phyloP scores from a whole-genome alignment of 495 filamentous ascomycete genomes.

The Hypoxylon intermedium region DNA sequence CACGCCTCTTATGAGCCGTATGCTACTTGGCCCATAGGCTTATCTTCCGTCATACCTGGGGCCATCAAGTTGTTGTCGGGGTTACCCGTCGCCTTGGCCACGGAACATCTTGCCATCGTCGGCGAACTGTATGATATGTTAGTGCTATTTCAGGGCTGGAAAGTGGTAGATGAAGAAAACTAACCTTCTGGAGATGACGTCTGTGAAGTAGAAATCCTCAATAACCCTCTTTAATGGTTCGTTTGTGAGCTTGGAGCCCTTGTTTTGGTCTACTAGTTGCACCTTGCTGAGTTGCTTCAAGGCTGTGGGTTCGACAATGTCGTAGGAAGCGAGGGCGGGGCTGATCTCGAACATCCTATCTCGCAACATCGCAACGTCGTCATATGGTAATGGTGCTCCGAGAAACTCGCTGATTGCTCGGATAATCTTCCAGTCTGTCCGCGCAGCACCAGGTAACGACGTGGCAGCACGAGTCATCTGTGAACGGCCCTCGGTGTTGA shows the following conservation, averaged over 20 bases:
- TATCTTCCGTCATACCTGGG: slow-evolving; percentile 66
- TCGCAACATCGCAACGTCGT: slow-evolving; percentile 83
- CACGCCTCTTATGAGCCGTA: slow-evolving; percentile 51
- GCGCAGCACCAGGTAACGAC: slow-evolving; percentile 80
- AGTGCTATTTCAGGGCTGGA: not conserved
- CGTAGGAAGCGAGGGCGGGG: slow-evolving; percentile 86
- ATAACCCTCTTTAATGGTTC: slow-evolving; percentile 80
- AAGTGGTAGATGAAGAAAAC: slow-evolving; percentile 29
- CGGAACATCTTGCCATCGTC: slow-evolving; percentile 95
- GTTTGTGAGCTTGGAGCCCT: slow-evolving; percentile 71
- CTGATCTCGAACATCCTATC: slow-evolving; percentile 96
- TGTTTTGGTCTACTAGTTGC: slow-evolving; percentile 94
- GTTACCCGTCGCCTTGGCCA: slow-evolving; percentile 72
- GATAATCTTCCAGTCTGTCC: slow-evolving; percentile 99
- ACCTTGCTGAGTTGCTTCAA: slow-evolving; percentile 79
- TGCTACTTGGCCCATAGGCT: slow-evolving; percentile 59
- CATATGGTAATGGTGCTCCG: slow-evolving; percentile 86
- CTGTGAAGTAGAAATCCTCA: slow-evolving; percentile 97
- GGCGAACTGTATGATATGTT: slow-evolving; percentile 72
- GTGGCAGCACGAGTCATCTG: slow-evolving; percentile 92
- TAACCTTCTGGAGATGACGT: slow-evolving; percentile 91
- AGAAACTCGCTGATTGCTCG: slow-evolving; percentile 90
- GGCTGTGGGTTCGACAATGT: slow-evolving; percentile 81
- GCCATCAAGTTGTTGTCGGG: slow-evolving; percentile 88
- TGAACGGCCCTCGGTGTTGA: slow-evolving; percentile 96